Evolutionary conservation across 768 basidiomycete species (phyloP).

Genomic region (Suillus cothurnatus): DNA sequence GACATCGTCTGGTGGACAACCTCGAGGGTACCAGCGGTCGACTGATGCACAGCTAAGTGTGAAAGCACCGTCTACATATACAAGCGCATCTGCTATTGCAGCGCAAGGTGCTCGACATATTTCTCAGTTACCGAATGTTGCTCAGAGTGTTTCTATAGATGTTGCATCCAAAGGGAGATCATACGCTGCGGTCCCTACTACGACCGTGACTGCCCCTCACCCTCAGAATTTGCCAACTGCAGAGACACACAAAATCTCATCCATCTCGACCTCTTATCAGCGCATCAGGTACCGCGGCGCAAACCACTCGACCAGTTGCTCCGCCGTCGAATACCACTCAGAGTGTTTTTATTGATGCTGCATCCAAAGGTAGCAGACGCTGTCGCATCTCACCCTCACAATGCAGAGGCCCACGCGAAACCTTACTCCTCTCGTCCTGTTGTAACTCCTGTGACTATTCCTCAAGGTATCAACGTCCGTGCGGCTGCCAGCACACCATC

Average conservation of each 20-base stretch:
- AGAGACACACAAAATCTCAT: slow-evolving; percentile 23
- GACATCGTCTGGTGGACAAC: slow-evolving; percentile 16
- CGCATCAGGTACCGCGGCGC: slow-evolving; percentile 4
- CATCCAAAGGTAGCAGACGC: neutral
- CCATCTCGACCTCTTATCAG: slow-evolving; percentile 18
- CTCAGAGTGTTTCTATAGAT: slow-evolving; percentile 1
- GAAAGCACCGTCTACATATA: slow-evolving; percentile 14
- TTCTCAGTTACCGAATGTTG: neutral
- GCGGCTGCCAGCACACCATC: slow-evolving; percentile 14
- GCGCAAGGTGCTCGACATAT: neutral
- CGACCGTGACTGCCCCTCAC: neutral
- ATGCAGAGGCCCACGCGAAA: slow-evolving; percentile 19
- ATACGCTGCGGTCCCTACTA: neutral
- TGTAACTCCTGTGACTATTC: slow-evolving; percentile 14
- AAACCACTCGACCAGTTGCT: neutral
- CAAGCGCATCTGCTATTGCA: neutral
- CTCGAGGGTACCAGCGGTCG: slow-evolving; percentile 29
- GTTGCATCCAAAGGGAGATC: neutral
- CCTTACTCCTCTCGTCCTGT: slow-evolving; percentile 24
- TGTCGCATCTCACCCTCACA: slow-evolving; percentile 6
- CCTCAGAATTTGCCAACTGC: slow-evolving; percentile 3
- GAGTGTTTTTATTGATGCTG: neutral
- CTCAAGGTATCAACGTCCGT: slow-evolving; percentile 17
- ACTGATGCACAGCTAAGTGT: slow-evolving; percentile 22
- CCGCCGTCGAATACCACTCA: neutral